Evolutionary conservation across 345 rosid species (phyloP), one percentile per base, ranked within the genome.

Genomic region (Trapa incisa): DNA sequence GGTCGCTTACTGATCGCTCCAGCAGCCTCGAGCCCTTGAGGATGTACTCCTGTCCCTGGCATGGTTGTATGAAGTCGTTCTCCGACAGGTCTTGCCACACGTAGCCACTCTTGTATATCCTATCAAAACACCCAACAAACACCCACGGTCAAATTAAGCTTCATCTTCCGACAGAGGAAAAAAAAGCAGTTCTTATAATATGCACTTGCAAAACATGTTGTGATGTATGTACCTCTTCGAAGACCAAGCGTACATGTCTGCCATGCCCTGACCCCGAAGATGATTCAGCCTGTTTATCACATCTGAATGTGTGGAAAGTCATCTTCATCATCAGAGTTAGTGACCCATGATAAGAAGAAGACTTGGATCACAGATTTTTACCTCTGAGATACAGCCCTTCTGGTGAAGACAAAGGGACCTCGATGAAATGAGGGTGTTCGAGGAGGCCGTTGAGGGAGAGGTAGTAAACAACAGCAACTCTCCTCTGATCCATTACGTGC

Each of bases 361-460:
- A 67, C 16, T 66, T 15, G 53, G 6, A 67, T 7, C 15, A 10
- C 37, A 17, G 2, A 4, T 41, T 22, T 35, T 65, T 69, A 82
- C 90, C 94, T 78, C 74, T 73, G 37, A 87, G 84, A 67, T 66
- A 76, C 75, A 87, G 87, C 47, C 88, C 89, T 10, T 71, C 72
- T 17, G 82, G 70, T n/a, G 87, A 79, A n/a, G 83, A 77, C 57
- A 87, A 77, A 41, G 86, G 79, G 67, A 83, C 88, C 65, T 87
- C 86, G 48, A 81, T 76, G 79, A 84, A 87, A 82, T 85, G 94
- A 48, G 90, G 94, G 71, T 87, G 90, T 48, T 87, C 88, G 60
- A 87, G 94, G 68, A 76, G 87, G 15, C 88, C 86, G 68, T 87
- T 78, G 65, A 81, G 75, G n/a, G 81, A 82, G 5, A 85, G 87